Base-by-base conservation (phyloP, 2,329 filamentous ascomycete species). In the Venturiaceae sp. region DNA sequence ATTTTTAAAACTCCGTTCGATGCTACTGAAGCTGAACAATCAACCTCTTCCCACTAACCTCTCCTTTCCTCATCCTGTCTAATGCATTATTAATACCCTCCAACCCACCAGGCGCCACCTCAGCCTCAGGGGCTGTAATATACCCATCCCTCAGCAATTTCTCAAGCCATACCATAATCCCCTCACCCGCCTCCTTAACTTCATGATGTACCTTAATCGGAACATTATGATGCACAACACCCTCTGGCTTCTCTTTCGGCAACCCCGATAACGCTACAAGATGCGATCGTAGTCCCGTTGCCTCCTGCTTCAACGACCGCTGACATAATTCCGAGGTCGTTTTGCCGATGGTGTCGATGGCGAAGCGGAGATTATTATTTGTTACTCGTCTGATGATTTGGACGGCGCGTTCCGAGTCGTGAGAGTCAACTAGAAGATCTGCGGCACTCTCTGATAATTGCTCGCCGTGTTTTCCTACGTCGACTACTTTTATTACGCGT, bases 161-260 rank as follows among this genome's bases (percentile, higher is more conserved):
- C 67, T 90, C 87, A 28, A 90, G 72, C 87, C 87, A 91, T 1
- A 73, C 67, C 13, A 83, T 83, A 57, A 90, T 67, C 0, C 76
- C 76, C 62, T 84, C 80, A 0, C 88, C 88, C 0, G 90, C 75
- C 1, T 76, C 75, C 0, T 83, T 80, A 0, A 84, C 77, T 60
- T 86, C 83, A 66, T 92, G 88, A 65, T 89, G 91, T 3, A 89
- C 66, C 69, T 91, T 91, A 61, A 92, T 88, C 0, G 87, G 87
- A 0, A 91, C 84, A 0, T 77, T 82, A 65, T 90, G 86, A 59
- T 83, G 79, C 5, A 74, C 67, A 0, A 83, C 74, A 0, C 77
- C 77, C 0, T 73, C 71, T 0, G 70, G 69, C 1, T 71, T 69
- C 3, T 72, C 73, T 65, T 88, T 88, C 0, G 87, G 87, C 3